phyloP scores from a whole-genome alignment of 108 stramenopile species.

The Discostella pseudostelligera region DNA sequence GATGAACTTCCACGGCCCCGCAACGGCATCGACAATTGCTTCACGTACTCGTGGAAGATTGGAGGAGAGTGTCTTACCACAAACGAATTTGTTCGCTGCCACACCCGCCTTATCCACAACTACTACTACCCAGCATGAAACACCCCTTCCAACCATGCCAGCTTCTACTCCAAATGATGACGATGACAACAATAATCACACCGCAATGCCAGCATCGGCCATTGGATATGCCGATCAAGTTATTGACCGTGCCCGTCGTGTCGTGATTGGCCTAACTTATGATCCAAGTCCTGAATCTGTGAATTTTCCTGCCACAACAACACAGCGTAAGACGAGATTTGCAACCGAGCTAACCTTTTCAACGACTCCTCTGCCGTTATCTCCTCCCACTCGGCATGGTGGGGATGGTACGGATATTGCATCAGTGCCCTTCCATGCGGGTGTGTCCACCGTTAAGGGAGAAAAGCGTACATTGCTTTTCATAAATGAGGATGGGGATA shows the following conservation, averaged over 20 bases:
- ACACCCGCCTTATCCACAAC: conserved; percentile 18
- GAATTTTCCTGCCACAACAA: conserved; percentile 1
- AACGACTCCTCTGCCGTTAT: neutral
- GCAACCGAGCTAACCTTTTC: conserved; percentile 11
- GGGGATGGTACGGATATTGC: neutral
- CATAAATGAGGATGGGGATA: conserved; percentile 5
- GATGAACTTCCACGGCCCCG: conserved; percentile 16
- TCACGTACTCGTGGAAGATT: conserved; percentile 12
- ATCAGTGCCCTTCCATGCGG: conserved; percentile 31
- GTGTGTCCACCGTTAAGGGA: conserved; percentile 35
- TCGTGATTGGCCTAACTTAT: conserved; percentile 39
- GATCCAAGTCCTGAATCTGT: conserved; percentile 39
- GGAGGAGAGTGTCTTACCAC: conserved; percentile 20
- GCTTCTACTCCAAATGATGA: neutral
- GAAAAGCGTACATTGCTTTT: conserved; percentile 35
- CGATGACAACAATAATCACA: conserved; percentile 1
- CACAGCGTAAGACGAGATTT: conserved; percentile 2
- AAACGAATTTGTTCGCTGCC: conserved; percentile 36
- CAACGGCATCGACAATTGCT: conserved; percentile 29
- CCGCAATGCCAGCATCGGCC: conserved; percentile 12
- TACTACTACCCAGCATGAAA: neutral
- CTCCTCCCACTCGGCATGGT: neutral
- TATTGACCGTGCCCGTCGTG: conserved; percentile 29
- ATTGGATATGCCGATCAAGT: conserved; percentile 39
- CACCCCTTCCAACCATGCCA: conserved; percentile 8